Base-by-base conservation (phyloP, 495 filamentous ascomycete species). In the Penicillium diatomitis region DNA sequence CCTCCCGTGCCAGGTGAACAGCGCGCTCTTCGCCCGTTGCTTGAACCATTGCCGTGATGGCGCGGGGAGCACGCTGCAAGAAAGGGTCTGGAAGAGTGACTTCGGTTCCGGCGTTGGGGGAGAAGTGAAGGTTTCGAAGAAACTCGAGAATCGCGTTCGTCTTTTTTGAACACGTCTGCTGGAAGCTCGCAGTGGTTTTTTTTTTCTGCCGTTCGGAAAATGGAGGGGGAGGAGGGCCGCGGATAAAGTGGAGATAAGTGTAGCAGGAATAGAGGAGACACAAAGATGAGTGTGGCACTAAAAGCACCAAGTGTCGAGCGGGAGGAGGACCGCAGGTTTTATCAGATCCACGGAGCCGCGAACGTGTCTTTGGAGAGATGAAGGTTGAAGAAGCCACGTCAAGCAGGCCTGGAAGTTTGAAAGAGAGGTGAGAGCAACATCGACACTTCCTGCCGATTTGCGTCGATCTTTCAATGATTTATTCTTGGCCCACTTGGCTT, bases 1-100 rank as follows among this genome's bases (percentile, higher is more conserved):
- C 73, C 68, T 74, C 72, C 47, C 62, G 60, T 46, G 75, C 73
- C 49, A 78, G 60, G 40, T 68, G 61, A 49, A 66, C 60, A 56
- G 75, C 75, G 65, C 71, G 71, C 55, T 73, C 71, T 61, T 77
- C 68, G 40, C 66, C 64, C 37, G 68, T 65, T 58, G 64, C 59
- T 52, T 67, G 62, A 47, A 76, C 67, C 74, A 77, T 78, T 68
- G 67, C 71, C 69, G 61, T 54, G 54, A 50, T 57, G 60, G 52
- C 47, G 45, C 47, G 36, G 49, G 47, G 46, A 43, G 43, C 51
- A 54, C 41, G 44, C 38, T 44, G 47, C 38, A 47, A 39, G 38
- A 30, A 51, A 28, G 41, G 41, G 29, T 44, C 39, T 6, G 30
- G 50, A 33, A 45, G 37, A 37, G 38, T 41, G 47, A 36, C 32